Base-by-base conservation (phyloP, 139 green algal genomes). In the Chlamydomonas eustigma region DNA sequence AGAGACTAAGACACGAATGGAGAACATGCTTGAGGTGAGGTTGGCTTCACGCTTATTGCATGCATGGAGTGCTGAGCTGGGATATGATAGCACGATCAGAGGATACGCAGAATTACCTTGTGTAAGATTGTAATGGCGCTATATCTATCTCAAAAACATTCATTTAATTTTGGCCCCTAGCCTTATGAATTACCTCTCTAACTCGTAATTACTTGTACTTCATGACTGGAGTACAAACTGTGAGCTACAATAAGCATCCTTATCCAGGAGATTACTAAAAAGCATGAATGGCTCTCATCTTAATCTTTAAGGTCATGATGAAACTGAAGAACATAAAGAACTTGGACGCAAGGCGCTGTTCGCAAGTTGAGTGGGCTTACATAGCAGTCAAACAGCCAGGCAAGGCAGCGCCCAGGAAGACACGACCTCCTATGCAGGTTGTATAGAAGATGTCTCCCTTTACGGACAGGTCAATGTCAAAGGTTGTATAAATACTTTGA, bases 311-410 rank as follows among this genome's bases (percentile, higher is more conserved):
- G 44, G 80, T 94, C 5, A 96, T 97, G 92, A 92, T 92, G 83
- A 85, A 88, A 44, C 85, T 98, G 28, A 94, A 94, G 81, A 92
- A 92, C 51, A 86, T 88, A 0, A 87, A 87, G 50, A 95, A 97
- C 76, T 74, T 98, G 63, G 93, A 97, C 77, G 76, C 81, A 1
- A 83, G 92, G 24, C 92, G 96, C 67, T 79, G 70, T 30, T 85
- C 87, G 2, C 75, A 97, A 24, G 80, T 98, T 4, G 95, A 98
- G 34, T 90, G 81, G 35, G 94, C 95, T 24, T 98, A 97, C 87
- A 90, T 64, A 12, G 37, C 22, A 4, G 69, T 88, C 30, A 85
- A 85, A 74, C 79, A 85, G 28, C 71, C 85, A 34, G 80, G 76
- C 39, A 85, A 84, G 39, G 74, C 69, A 2, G 69, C 58, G 1